Evolutionary conservation across 2,329 filamentous ascomycete species (phyloP), one percentile per base, ranked within the genome.

Genomic region (Hypomyces rosellus): DNA sequence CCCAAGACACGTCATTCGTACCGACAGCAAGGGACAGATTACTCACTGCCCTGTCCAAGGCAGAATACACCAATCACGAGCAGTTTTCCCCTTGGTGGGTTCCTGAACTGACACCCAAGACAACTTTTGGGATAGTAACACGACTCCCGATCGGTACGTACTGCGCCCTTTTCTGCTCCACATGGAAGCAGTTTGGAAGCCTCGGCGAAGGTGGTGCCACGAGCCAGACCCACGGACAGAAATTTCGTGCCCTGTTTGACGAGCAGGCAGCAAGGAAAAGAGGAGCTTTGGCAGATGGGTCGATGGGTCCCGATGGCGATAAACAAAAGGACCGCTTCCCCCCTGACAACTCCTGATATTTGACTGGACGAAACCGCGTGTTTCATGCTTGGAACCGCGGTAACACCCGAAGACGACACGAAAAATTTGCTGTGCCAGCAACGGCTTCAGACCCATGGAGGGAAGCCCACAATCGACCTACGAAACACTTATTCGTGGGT

Each of bases 151-250:
- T 43, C 49, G 45, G 49, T n/a, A 43, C 49, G 25, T 30, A 30
- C 25, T 30, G 25, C 25, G 44, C 18, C 13, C 8, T 41, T 20
- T n/a, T 37, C n/a, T 16, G 22, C 50, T 49, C 50, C 50, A 52
- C 50, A 49, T 52, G 34, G 50, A 52, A 52, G 50, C 34, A 45
- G 25, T 49, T 49, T 52, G 46, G 50, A 52, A 52, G 45, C 22
- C 34, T 49, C 40, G 15, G 34, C 43, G 50, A 47, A 48, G 25
- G 16, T 34, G 33, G 25, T 39, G 40, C 50, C 30, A 51, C 36
- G 46, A 52, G 50, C 44, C 50, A 36, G 37, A 42, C 38, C 22
- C 36, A 43, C 22, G 40, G 25, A 50, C 47, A n/a, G 36, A 20
- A n/a, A 33, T 45, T 18, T 18, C 15, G 15, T 14, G 15, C 20